phyloP scores from a whole-genome alignment of 306 rosid genomes.

The Hippophae rhamnoides region DNA sequence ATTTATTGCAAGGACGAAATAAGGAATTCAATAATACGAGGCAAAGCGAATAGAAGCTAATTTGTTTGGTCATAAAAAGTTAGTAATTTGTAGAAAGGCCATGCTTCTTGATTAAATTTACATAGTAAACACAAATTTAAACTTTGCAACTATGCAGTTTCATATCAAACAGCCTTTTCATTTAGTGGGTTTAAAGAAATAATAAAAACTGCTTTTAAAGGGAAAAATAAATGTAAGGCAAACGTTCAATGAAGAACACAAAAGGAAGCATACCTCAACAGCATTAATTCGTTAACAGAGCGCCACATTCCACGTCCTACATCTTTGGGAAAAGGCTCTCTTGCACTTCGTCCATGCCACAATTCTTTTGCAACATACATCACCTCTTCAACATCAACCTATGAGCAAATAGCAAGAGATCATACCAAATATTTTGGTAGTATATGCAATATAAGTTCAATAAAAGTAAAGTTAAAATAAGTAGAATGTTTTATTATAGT shows the following conservation, averaged over 20 bases:
- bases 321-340: conserved; percentile 55
- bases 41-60: no score
- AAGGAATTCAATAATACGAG: no score
- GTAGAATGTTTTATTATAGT: no score
- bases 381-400: conserved; percentile 96
- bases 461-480: no score
- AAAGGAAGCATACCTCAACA: conserved; percentile 54
- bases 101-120: no score
- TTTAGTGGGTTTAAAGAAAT: neutral
- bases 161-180: no score
- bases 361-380: conserved; percentile 81
- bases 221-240: neutral
- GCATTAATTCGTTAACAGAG: conserved; percentile 85
- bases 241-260: neutral
- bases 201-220: neutral
- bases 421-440: neutral
- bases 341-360: conserved; percentile 94
- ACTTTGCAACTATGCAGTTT: no score
- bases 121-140: no score
- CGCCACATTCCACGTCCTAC: conserved; percentile 98
- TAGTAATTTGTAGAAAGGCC: no score
- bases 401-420: conserved; percentile 9
- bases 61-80: no score
- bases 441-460: neutral
- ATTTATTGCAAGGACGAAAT: no score